A percentile compares a stretch with the other conserved stretches of the same genome.
Conservation (phyloP, 2,329 filamentous ascomycete genomes). For the Phialemoniopsis sp. region DNA sequence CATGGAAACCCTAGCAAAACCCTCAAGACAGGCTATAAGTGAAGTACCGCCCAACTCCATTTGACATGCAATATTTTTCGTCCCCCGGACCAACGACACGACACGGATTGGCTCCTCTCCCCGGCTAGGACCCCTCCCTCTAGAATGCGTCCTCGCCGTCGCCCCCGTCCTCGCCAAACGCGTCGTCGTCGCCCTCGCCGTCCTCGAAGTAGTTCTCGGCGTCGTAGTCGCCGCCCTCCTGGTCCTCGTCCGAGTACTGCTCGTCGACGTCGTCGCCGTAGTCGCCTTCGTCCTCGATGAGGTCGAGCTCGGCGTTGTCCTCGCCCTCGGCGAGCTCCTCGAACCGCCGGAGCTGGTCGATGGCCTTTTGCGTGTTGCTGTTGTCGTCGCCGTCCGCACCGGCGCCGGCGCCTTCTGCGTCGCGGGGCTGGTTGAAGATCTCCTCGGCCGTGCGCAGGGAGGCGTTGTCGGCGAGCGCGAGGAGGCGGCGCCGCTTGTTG, state of each 20-base stretch:
- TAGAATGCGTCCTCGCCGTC: conserved; percentile 20
- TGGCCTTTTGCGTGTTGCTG: conserved; percentile 26
- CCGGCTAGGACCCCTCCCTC: not conserved
- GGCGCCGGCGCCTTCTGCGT: conserved; percentile 16
- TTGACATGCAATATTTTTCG: no score
- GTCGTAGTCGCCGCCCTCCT: conserved; percentile 57
- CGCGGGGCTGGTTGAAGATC: conserved; percentile 36
- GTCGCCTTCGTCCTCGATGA: conserved; percentile 37
- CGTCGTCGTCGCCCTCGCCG: conserved; percentile 49
- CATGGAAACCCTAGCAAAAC: no score
- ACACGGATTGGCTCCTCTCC: no score
- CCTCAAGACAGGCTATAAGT: no score
- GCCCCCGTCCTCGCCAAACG: conserved; percentile 45
- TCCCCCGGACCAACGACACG: no score
- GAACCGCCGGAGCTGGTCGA: conserved; percentile 40
- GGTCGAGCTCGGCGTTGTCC: conserved; percentile 43
- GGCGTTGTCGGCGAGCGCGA: conserved; percentile 42
- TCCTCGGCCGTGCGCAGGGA: conserved; percentile 46
- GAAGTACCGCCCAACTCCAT: no score
- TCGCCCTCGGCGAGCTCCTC: conserved; percentile 40
- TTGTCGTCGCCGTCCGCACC: conserved; percentile 16
- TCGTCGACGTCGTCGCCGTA: conserved; percentile 37
- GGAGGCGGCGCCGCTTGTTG: conserved; percentile 34
- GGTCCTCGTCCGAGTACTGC: conserved; percentile 49
- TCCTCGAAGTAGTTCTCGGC: conserved; percentile 59